These are phyloP conservation scores for Rhodotorula sp. DNA, from an alignment of 1,284 basidiomycete species.

Conservation along the genomic window DNA sequence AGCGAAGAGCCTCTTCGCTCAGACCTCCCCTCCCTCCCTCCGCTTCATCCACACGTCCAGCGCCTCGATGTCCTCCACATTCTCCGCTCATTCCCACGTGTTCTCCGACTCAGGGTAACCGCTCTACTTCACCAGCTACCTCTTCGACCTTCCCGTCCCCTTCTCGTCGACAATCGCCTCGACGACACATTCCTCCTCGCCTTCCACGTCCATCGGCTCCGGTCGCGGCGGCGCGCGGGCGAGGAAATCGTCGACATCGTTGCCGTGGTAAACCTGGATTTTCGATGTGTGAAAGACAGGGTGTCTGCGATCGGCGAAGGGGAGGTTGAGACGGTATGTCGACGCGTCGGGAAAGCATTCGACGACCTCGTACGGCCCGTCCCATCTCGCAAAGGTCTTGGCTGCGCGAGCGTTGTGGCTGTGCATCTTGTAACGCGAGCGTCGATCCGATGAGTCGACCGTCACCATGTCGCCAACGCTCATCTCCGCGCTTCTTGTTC, in stretches of 20 bases:
- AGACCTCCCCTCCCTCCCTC: too few species aligned
- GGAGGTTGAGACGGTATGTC: slow-evolving; percentile 29
- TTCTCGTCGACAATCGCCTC: slow-evolving; percentile 17
- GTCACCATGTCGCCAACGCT: background rate
- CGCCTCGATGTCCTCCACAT: background rate
- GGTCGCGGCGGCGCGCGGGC: background rate
- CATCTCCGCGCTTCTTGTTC: background rate
- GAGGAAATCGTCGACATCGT: background rate
- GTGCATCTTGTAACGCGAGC: background rate
- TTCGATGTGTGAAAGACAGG: slow-evolving; percentile 59
- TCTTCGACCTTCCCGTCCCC: background rate
- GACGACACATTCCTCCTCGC: background rate
- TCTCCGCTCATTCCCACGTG: background rate
- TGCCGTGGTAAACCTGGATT: slow-evolving; percentile 2
- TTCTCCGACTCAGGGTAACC: background rate
- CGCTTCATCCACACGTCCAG: too few species aligned
- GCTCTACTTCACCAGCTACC: slow-evolving; percentile 4
- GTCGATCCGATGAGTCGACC: background rate
- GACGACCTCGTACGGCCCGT: slow-evolving; percentile 31
- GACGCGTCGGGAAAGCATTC: slow-evolving; percentile 28
- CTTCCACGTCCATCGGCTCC: background rate
- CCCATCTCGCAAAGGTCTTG: background rate
- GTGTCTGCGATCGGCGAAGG: slow-evolving; percentile 56
- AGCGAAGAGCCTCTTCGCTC: too few species aligned
- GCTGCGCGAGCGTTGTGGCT: background rate